These are phyloP conservation scores for Dioscorea zingiberensis DNA, from an alignment of 106 monocot genomes.

Conservation along the genomic window DNA sequence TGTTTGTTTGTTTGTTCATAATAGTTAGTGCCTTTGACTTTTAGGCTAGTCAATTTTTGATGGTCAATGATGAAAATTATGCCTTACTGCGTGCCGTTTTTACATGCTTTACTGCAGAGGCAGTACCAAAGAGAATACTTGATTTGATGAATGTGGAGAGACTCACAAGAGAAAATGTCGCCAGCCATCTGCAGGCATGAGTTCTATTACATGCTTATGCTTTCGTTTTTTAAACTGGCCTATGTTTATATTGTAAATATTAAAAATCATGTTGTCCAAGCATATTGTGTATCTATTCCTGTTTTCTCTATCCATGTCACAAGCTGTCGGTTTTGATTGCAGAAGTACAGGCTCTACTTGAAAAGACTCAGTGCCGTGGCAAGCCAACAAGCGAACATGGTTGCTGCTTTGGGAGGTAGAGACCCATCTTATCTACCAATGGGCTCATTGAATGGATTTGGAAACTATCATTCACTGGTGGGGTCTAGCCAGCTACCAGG, in stretches of 20 bases:
- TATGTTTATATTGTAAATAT: neutral
- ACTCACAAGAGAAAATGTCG: slow-evolving; percentile 84
- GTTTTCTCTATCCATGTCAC: neutral
- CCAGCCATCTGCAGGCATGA: slow-evolving; percentile 75
- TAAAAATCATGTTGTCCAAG: no score
- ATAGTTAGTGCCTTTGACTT: no score
- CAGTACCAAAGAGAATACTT: slow-evolving; percentile 85
- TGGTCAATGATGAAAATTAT: neutral
- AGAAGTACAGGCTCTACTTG: slow-evolving; percentile 21
- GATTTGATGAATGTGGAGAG: slow-evolving; percentile 75
- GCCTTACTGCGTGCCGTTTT: neutral
- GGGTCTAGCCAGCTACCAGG: slow-evolving; percentile 7
- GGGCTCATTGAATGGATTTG: slow-evolving; percentile 11
- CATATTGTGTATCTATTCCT: neutral
- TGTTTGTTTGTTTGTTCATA: neutral
- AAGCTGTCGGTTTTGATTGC: neutral
- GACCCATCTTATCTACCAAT: slow-evolving; percentile 13
- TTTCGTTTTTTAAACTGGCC: neutral
- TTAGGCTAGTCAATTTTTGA: no score
- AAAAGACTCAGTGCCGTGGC: slow-evolving; percentile 11
- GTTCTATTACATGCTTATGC: neutral
- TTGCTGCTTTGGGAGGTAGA: slow-evolving; percentile 18
- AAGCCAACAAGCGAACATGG: slow-evolving; percentile 18
- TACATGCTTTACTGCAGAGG: slow-evolving; percentile 39
- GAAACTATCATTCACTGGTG: slow-evolving; percentile 5